These are phyloP conservation scores for Fusarium sp. DNA, from an alignment of 2,329 filamentous ascomycete species.

Conservation along the genomic window DNA sequence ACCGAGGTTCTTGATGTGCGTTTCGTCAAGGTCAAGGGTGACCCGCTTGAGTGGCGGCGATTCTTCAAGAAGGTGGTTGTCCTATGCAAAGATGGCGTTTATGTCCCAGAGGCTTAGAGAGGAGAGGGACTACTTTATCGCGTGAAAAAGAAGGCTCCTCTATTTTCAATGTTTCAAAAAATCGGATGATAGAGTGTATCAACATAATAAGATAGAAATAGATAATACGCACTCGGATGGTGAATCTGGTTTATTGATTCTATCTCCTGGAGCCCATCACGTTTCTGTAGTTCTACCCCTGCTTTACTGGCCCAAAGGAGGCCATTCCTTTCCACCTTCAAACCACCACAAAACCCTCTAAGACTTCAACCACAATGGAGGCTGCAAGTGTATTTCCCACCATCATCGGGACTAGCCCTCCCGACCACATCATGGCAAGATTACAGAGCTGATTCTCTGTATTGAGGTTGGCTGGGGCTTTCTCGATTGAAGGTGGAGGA, in stretches of 20 bases:
- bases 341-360: too few relatives aligned
- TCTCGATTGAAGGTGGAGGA: too few relatives aligned
- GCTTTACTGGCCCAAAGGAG: too few relatives aligned
- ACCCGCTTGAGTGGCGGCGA: constrained; percentile 95
- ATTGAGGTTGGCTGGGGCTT: too few relatives aligned
- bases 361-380: too few relatives aligned
- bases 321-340: too few relatives aligned
- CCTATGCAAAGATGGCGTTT: constrained; percentile 88
- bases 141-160: constrained; percentile 9
- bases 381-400: too few relatives aligned
- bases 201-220: constrained; percentile 11
- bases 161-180: background rate
- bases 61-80: constrained; percentile 98
- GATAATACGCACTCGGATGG: constrained; percentile 8
- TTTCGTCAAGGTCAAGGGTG: constrained; percentile 95
- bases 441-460: too few relatives aligned
- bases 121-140: constrained; percentile 38
- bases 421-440: too few relatives aligned
- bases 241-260: background rate
- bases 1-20: constrained; percentile 84
- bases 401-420: too few relatives aligned
- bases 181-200: constrained; percentile 16
- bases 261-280: background rate
- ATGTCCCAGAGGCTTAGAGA: constrained; percentile 62
- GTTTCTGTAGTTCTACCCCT: too few relatives aligned